Conservation (phyloP, 2,329 filamentous ascomycete genomes). For the Pestalotiopsis sp. region DNA sequence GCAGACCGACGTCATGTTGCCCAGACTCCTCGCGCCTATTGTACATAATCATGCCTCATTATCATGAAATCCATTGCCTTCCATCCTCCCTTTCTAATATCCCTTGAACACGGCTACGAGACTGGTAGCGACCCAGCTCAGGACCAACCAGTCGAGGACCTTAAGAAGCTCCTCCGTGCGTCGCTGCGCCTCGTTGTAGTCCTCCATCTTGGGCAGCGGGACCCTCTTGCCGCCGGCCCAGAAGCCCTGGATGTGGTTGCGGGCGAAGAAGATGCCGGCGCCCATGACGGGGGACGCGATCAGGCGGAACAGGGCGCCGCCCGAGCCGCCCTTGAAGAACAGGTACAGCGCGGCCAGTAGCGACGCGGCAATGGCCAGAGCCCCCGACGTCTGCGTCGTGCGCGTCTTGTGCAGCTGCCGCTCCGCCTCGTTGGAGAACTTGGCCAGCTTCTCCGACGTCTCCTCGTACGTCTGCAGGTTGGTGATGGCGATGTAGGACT, state of each 20-base stretch:
- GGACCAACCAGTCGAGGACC: conserved; percentile 25
- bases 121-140: conserved; percentile 24
- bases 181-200: conserved; percentile 28
- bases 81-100: conserved; percentile 16
- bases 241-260: conserved; percentile 23
- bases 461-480: conserved; percentile 48
- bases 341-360: conserved; percentile 23
- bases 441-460: conserved; percentile 45
- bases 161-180: conserved; percentile 23
- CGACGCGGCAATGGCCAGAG: conserved; percentile 35
- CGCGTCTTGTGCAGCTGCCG: conserved; percentile 46
- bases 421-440: conserved; percentile 44
- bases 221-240: conserved; percentile 23
- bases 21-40: neutral
- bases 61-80: neutral
- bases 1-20: neutral
- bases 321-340: conserved; percentile 14
- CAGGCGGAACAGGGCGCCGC: conserved; percentile 20
- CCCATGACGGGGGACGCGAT: conserved; percentile 21
- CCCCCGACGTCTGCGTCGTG: conserved; percentile 43
- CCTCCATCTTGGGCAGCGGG: conserved; percentile 28
- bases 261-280: conserved; percentile 21
- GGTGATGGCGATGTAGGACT: conserved; percentile 44
- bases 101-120: conserved; percentile 22
- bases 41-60: neutral